A percentile compares a stretch with the other conserved stretches of the same genome.
Conservation (phyloP, 768 basidiomycete species). For the Serendipita sp. region DNA sequence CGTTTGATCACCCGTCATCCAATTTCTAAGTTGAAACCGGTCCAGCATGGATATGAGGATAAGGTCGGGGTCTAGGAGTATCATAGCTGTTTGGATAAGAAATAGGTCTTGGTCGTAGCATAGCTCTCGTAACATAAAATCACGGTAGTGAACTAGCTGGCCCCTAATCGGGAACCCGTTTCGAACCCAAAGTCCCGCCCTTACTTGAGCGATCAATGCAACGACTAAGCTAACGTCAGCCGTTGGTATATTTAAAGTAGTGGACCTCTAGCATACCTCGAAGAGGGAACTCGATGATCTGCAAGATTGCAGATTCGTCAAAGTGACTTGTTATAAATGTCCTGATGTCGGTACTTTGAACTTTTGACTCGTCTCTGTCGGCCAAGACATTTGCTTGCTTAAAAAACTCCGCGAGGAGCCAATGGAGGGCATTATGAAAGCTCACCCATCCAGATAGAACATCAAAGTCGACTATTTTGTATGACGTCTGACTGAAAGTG, state of each 20-base stretch:
- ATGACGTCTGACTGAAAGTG: constrained; percentile 40
- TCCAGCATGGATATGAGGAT: constrained; percentile 80
- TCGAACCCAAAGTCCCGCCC: constrained; percentile 91
- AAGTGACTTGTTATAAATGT: constrained; percentile 32
- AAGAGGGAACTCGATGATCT: constrained; percentile 75
- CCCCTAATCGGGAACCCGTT: constrained; percentile 94
- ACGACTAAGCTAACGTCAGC: constrained; percentile 35
- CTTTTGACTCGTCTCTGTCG: constrained; percentile 33
- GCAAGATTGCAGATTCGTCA: constrained; percentile 52
- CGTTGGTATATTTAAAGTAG: background rate
- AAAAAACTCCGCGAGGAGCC: constrained; percentile 77
- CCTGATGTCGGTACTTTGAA: constrained; percentile 13
- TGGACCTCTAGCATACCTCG: constrained; percentile 40
- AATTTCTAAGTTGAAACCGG: constrained; percentile 66
- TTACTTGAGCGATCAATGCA: constrained; percentile 85
- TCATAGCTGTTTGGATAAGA: constrained; percentile 69
- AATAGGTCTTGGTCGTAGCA: constrained; percentile 94
- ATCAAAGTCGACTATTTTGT: constrained; percentile 59
- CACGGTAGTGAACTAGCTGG: constrained; percentile 88
- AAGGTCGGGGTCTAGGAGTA: constrained; percentile 54
- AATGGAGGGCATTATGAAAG: constrained; percentile 85
- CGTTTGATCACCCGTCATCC: constrained; percentile 53
- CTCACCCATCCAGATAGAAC: constrained; percentile 71
- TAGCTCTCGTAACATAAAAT: constrained; percentile 86
- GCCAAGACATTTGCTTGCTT: constrained; percentile 62